Evolutionary conservation across 148 eudicot species (phyloP), one percentile per base, ranked within the genome.

Genomic region (Vaccinium corymbosum): DNA sequence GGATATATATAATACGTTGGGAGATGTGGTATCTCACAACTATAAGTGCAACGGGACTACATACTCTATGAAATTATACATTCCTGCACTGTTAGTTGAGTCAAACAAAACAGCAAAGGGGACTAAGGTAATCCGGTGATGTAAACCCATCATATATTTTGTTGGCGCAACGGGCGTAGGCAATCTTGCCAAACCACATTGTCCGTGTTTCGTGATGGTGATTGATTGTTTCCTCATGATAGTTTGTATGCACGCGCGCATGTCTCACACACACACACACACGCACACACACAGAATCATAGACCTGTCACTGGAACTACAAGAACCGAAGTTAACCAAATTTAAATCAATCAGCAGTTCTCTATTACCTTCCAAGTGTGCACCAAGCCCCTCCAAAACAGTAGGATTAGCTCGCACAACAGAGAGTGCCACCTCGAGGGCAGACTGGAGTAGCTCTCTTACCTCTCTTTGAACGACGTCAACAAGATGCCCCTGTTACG

Each of bases 401-500:
- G 91, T 87, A 48, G 94, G 95, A 88, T 96, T 96, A 73, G 98
- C 98, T 85, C 92, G 93, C 49, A 96, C 92, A 76, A 96, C 97
- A 68, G 87, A 91, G 53, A 96, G 89, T 56, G 98, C 98, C 83
- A 91, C 93, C 32, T 91, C 95, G 68, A 96, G 94, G 38, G 98
- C 98, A 72, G 97, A 93, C 84, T 96, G 98, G 80, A 96, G 90
- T 81, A 96, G 88, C 46, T 80, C 83, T 84, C 87, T 93, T 20
- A 95, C 98, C 89, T 96, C 98, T 74, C 88, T 49, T 93, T 95
- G 98, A 82, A 93, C 98, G 84, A 95, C 94, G 89, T 95, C 98
- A 79, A 92, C 98, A 80, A 96, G 94, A 84, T 88, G 94, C 49
- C 98, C 98, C 98, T 96, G 85, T 88, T 46, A 29, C 56, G 53